These are phyloP conservation scores for Strigomonas culicis DNA, from an alignment of 208 protist species.

Conservation along the genomic window DNA sequence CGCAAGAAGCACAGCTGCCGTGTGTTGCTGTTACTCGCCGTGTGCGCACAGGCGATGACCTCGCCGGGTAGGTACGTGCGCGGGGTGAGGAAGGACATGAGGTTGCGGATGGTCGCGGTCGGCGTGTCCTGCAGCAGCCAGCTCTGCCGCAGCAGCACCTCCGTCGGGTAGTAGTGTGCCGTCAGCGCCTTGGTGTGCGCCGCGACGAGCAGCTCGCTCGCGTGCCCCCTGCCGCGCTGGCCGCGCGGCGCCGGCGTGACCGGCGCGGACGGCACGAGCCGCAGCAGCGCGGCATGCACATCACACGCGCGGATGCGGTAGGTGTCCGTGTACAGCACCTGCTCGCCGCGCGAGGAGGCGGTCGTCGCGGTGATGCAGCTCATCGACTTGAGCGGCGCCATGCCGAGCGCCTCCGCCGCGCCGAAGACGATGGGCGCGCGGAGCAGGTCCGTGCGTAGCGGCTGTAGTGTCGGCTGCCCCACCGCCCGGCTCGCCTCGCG, in stretches of 20 bases:
- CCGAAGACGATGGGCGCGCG: conserved; percentile 60
- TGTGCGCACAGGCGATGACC: conserved; percentile 73
- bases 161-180: conserved; percentile 66
- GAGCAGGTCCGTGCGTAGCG: conserved; percentile 46
- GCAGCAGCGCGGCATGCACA: conserved; percentile 58
- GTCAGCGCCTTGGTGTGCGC: conserved; percentile 50
- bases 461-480: conserved; percentile 73
- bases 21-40: conserved; percentile 12
- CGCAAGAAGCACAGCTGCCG: conserved; percentile 82
- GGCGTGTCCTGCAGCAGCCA: conserved; percentile 87
- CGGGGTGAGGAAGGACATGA: conserved; percentile 66
- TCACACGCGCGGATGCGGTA: conserved; percentile 64
- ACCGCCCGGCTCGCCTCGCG: conserved; percentile 56
- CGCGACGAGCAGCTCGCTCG: conserved; percentile 46
- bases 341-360: conserved; percentile 7
- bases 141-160: conserved; percentile 82
- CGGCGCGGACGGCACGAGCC: conserved; percentile 25
- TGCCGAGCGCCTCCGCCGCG: conserved; percentile 58
- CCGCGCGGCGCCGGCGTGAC: conserved; percentile 9
- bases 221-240: neutral
- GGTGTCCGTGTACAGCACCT: conserved; percentile 37
- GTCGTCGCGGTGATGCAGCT: conserved; percentile 31
- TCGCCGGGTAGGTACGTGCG: conserved; percentile 73
- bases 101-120: conserved; percentile 52
- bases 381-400: conserved; percentile 58